A percentile compares a stretch with the other conserved stretches of the same genome.
phyloP scores from a whole-genome alignment of 768 basidiomycete species.

The Tephrocybe sp. region DNA sequence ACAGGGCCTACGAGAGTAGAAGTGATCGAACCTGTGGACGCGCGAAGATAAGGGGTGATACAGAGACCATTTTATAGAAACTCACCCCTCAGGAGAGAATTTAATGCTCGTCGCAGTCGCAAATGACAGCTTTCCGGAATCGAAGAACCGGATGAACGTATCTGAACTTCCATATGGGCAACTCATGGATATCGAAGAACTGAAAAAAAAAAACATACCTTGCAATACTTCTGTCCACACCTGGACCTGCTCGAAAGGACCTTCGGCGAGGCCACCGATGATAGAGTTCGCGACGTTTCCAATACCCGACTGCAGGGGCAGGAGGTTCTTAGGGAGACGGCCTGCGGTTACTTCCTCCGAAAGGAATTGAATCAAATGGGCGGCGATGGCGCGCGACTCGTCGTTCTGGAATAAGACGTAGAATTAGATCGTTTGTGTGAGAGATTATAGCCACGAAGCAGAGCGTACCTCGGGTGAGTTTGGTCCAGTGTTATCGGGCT shows the following conservation, averaged over 20 bases:
- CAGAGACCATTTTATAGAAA: too few relatives aligned
- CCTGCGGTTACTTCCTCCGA: constrained; percentile 40
- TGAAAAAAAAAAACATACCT: constrained; percentile 17
- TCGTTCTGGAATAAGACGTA: constrained; percentile 30
- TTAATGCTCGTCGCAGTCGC: constrained; percentile 48
- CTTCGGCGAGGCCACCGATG: constrained; percentile 47
- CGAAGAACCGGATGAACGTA: constrained; percentile 46
- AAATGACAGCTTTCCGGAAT: constrained; percentile 45
- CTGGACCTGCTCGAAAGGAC: constrained; percentile 48
- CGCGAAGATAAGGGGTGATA: background rate
- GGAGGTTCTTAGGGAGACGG: constrained; percentile 38
- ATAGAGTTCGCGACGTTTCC: constrained; percentile 52
- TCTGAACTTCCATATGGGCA: constrained; percentile 22
- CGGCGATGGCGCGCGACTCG: constrained; percentile 41
- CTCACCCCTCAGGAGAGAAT: constrained; percentile 45
- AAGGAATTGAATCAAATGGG: constrained; percentile 45
- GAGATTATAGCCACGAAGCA: background rate
- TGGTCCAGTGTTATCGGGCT: constrained; percentile 45
- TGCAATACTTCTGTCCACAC: constrained; percentile 53
- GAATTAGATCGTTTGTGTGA: background rate
- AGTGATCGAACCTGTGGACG: constrained; percentile 39
- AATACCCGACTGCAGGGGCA: constrained; percentile 48
- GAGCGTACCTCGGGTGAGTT: constrained; percentile 42
- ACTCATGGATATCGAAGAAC: background rate
- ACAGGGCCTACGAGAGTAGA: constrained; percentile 38